Evolutionary conservation across 2,329 filamentous ascomycete species (phyloP).

Genomic region (Ophiocordyceps australis): DNA sequence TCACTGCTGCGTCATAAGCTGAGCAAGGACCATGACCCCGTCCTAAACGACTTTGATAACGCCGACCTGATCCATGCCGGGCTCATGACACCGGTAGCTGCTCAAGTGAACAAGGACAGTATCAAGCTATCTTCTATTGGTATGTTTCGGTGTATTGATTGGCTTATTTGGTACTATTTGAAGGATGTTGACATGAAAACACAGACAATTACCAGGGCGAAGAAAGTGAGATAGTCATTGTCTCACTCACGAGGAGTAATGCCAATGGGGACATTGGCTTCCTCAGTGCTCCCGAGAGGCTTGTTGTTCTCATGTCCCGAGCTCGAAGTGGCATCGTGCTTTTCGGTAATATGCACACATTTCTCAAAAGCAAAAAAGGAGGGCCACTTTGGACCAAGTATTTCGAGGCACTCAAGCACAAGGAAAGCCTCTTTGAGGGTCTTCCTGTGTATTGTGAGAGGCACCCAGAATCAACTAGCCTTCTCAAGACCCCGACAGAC

Average conservation of each 20-base stretch:
- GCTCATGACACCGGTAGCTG: slow-evolving; percentile 31
- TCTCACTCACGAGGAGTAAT: slow-evolving; percentile 51
- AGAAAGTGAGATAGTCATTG: slow-evolving; percentile 55
- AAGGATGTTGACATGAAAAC: neutral
- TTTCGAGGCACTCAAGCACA: slow-evolving; percentile 33
- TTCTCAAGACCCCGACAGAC: slow-evolving; percentile 30
- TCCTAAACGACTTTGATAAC: slow-evolving; percentile 51
- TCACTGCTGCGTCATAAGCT: slow-evolving; percentile 34
- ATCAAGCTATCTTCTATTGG: slow-evolving; percentile 53
- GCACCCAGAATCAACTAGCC: slow-evolving; percentile 29
- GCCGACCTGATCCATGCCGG: slow-evolving; percentile 41
- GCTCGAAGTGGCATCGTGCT: slow-evolving; percentile 49
- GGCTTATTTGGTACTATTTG: no score
- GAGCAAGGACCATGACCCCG: slow-evolving; percentile 37
- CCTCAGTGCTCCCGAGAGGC: slow-evolving; percentile 42
- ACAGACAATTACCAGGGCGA: slow-evolving; percentile 66
- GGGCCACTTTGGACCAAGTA: slow-evolving; percentile 33
- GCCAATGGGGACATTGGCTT: slow-evolving; percentile 47
- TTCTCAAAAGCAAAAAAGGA: slow-evolving; percentile 29
- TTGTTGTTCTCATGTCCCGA: slow-evolving; percentile 54
- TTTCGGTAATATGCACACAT: slow-evolving; percentile 52
- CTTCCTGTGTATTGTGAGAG: slow-evolving; percentile 40
- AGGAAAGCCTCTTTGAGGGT: slow-evolving; percentile 36
- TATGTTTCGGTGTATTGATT: slow-evolving; percentile 15
- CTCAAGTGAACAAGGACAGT: slow-evolving; percentile 27